Evolutionary conservation across 2,329 filamentous ascomycete species (phyloP).

Genomic region (Cladosporium sp.): DNA sequence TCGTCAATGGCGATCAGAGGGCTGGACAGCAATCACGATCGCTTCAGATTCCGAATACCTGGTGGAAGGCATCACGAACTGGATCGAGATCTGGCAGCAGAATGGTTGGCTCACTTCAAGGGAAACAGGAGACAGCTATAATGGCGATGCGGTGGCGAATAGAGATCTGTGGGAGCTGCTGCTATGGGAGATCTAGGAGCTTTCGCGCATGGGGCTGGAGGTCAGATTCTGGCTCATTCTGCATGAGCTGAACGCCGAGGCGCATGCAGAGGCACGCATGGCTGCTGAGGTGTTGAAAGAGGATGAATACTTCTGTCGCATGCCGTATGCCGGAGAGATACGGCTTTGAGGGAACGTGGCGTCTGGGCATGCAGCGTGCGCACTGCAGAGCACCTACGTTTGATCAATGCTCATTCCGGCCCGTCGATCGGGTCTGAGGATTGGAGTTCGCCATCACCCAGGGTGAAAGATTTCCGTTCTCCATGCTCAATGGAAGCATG

Average conservation of each 20-base stretch:
- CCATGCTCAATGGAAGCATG: background rate
- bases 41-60: background rate
- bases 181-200: background rate
- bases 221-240: constrained; percentile 7
- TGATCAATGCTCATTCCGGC: background rate
- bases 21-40: background rate
- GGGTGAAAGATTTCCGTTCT: background rate
- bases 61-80: constrained; percentile 1
- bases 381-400: background rate
- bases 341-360: background rate
- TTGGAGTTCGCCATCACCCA: background rate
- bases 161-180: background rate
- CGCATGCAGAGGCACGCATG: background rate
- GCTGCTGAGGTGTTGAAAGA: background rate
- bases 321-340: background rate
- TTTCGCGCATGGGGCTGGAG: background rate
- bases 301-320: background rate
- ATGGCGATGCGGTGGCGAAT: background rate
- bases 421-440: background rate
- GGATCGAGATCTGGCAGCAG: constrained; percentile 2
- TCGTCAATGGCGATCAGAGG: background rate
- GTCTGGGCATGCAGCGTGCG: background rate
- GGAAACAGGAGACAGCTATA: background rate
- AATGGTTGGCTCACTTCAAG: constrained; percentile 4
- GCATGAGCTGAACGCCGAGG: background rate